phyloP scores from a whole-genome alignment of 768 basidiomycete genomes.

The Macrocybe gigantea region DNA sequence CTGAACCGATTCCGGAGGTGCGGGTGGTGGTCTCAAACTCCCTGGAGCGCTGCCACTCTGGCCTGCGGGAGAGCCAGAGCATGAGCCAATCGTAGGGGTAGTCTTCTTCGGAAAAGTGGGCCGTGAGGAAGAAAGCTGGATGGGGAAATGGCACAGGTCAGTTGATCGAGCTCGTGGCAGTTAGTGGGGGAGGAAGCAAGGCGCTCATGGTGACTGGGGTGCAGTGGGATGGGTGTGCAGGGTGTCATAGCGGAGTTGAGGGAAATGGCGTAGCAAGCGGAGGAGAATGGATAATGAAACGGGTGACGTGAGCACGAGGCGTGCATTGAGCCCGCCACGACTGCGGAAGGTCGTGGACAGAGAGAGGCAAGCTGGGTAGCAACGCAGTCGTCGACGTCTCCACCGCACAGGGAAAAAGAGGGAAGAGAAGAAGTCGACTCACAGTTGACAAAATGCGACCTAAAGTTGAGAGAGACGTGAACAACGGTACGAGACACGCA shows the following conservation, averaged over 20 bases:
- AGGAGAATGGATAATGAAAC: too few relatives aligned
- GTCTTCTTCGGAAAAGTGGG: slow-evolving; percentile 87
- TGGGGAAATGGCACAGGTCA: slow-evolving; percentile 14
- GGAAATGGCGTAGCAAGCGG: background rate
- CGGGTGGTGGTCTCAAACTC: slow-evolving; percentile 88
- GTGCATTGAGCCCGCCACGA: background rate
- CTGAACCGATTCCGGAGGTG: slow-evolving; percentile 54
- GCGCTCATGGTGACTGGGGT: slow-evolving; percentile 7
- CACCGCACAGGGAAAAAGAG: background rate
- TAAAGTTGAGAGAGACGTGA: slow-evolving; percentile 17
- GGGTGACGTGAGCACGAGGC: too few relatives aligned
- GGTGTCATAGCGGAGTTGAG: background rate
- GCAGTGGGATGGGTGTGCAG: slow-evolving; percentile 1
- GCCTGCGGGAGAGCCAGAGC: slow-evolving; percentile 79
- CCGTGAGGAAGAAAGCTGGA: slow-evolving; percentile 81
- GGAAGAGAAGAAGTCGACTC: slow-evolving; percentile 22
- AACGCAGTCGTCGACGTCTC: background rate
- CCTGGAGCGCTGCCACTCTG: slow-evolving; percentile 85
- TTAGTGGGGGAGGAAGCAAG: slow-evolving; percentile 11
- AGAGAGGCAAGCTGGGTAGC: background rate
- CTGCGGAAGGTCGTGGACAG: background rate
- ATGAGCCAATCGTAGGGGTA: slow-evolving; percentile 90
- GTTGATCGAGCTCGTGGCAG: slow-evolving; percentile 17
- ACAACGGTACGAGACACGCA: slow-evolving; percentile 4
- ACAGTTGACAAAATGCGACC: slow-evolving; percentile 88